Conservation (phyloP, 179 eudicot genomes). For the Nepenthes alata region DNA sequence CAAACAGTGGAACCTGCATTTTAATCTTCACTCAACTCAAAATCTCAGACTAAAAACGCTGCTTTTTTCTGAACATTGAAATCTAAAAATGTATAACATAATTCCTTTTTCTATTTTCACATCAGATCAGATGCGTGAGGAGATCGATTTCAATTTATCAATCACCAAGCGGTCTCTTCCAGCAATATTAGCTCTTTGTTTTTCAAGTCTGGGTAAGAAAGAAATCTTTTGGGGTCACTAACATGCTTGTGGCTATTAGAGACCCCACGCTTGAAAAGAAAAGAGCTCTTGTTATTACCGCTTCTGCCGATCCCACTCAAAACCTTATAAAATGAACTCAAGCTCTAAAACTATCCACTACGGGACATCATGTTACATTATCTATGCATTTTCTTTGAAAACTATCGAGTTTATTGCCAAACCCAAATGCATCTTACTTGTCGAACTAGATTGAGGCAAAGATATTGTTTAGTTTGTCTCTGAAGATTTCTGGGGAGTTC, state of each 20-base stretch:
- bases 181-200: background rate
- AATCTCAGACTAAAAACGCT: background rate
- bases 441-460: conserved; percentile 59
- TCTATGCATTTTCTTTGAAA: background rate
- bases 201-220: background rate
- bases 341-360: background rate
- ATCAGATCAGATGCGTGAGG: too few species aligned
- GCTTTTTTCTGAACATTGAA: too few species aligned
- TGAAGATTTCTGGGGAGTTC: conserved; percentile 60
- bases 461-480: conserved; percentile 61
- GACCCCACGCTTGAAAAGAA: background rate
- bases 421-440: conserved; percentile 25
- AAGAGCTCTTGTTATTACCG: too few species aligned
- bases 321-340: background rate
- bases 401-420: background rate
- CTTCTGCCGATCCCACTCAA: too few species aligned
- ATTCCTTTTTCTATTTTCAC: too few species aligned
- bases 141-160: too few species aligned
- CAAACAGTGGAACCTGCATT: conserved; percentile 30
- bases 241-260: background rate
- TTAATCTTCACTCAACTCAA: background rate
- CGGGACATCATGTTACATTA: background rate
- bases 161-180: background rate
- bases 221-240: background rate
- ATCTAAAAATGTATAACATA: too few species aligned